Percentiles rank a stretch among this genome's conserved stretches.
phyloP scores from a whole-genome alignment of 2,329 filamentous ascomycete species.

The Phialophora expanda region DNA sequence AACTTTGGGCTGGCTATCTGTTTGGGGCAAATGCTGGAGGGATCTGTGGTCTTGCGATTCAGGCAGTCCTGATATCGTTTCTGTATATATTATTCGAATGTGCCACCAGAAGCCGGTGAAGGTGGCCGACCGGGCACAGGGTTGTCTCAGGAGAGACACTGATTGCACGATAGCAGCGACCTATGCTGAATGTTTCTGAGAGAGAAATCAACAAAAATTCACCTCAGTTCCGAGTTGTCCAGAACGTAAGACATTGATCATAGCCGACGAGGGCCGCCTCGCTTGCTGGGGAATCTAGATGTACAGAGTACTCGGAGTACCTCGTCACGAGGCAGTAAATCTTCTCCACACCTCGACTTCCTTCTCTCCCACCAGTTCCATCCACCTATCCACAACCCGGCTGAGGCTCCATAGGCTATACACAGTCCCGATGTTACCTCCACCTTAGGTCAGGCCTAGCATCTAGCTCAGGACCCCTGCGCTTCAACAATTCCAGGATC shows the following conservation, averaged over 20 bases:
- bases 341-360: constrained; percentile 4
- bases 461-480: constrained; percentile 8
- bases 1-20: constrained; percentile 20
- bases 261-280: background rate
- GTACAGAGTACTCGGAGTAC: background rate
- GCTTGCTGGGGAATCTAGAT: background rate
- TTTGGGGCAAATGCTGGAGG: background rate
- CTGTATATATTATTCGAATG: constrained; percentile 22
- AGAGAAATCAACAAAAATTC: background rate
- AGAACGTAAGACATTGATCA: background rate
- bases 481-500: constrained; percentile 25
- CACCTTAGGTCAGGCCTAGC: background rate
- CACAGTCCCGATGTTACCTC: background rate
- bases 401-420: background rate
- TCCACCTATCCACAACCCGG: background rate
- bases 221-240: background rate
- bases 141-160: background rate
- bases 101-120: background rate
- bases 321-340: background rate
- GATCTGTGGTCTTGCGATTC: constrained; percentile 3
- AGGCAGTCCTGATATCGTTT: constrained; percentile 23
- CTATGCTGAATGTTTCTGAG: background rate
- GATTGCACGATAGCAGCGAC: background rate
- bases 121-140: background rate
- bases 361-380: background rate